A percentile compares a stretch with the other conserved stretches of the same genome.
Conservation (phyloP, 176 grass and related monocot species). For the Cenchrus americanus region DNA sequence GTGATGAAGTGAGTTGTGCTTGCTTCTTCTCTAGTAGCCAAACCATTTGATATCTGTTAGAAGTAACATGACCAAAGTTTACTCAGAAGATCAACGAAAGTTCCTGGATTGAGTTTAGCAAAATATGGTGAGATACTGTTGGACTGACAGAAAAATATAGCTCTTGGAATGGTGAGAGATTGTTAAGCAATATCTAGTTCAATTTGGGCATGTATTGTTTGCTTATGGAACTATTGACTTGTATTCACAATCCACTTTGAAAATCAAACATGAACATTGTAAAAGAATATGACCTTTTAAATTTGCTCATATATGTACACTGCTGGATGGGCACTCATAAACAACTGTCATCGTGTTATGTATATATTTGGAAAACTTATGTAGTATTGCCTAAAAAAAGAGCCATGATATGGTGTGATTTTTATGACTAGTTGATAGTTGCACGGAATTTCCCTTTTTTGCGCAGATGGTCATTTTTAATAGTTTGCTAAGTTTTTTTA, state of each 20-base stretch:
- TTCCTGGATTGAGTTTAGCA: neutral
- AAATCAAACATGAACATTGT: neutral
- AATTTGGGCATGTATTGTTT: neutral
- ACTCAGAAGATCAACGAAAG: conserved; percentile 6
- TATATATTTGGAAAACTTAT: neutral
- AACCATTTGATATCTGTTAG: conserved; percentile 27
- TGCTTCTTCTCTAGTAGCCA: conserved; percentile 1
- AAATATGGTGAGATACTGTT: conserved; percentile 4
- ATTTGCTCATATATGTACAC: neutral
- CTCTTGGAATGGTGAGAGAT: conserved; percentile 5
- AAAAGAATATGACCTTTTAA: neutral
- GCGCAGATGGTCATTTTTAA: neutral
- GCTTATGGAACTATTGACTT: neutral
- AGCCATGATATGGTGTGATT: neutral
- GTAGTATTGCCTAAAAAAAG: neutral
- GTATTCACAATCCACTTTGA: neutral
- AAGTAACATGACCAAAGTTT: conserved; percentile 8
- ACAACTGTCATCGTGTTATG: neutral
- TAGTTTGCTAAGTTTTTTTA: neutral
- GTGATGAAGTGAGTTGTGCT: conserved; percentile 8
- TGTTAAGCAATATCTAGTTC: neutral
- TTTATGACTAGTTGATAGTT: neutral
- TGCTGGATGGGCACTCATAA: neutral
- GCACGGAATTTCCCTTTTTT: neutral
- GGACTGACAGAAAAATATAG: neutral